Evolutionary conservation across 2,329 filamentous ascomycete genomes (phyloP).

Genomic region (Penicillium aurantiogriseum): DNA sequence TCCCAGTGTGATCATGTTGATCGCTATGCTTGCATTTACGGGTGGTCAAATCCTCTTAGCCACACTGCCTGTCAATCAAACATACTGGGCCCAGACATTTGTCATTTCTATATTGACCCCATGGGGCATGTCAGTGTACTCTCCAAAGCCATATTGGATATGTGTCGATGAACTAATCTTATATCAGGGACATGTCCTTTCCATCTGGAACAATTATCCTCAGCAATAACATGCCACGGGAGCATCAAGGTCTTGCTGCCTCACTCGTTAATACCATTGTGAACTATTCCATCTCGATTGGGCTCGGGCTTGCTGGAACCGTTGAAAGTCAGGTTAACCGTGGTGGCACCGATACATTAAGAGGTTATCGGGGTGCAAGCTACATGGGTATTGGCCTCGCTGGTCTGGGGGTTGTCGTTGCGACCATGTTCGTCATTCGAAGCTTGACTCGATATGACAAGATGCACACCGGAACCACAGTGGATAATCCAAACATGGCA

Average conservation of each 20-base stretch:
- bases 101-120: constrained; percentile 30
- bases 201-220: constrained; percentile 63
- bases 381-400: constrained; percentile 42
- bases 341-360: constrained; percentile 35
- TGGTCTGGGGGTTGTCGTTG: not conserved
- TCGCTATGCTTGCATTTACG: constrained; percentile 33
- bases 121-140: constrained; percentile 32
- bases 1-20: constrained; percentile 38
- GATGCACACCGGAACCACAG: not conserved
- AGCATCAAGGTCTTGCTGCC: constrained; percentile 54
- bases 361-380: constrained; percentile 43
- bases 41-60: constrained; percentile 41
- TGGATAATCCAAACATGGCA: not conserved
- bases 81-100: constrained; percentile 45
- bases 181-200: constrained; percentile 63
- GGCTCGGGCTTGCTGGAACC: constrained; percentile 65
- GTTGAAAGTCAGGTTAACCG: constrained; percentile 54
- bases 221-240: constrained; percentile 50
- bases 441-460: not conserved
- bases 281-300: constrained; percentile 68
- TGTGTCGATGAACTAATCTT: not conserved
- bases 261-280: constrained; percentile 63
- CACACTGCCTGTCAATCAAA: constrained; percentile 41
- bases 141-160: not conserved
- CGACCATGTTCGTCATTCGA: not conserved